Evolutionary conservation across 768 basidiomycete genomes (phyloP).

Genomic region (Boletus tylopilopsis): DNA sequence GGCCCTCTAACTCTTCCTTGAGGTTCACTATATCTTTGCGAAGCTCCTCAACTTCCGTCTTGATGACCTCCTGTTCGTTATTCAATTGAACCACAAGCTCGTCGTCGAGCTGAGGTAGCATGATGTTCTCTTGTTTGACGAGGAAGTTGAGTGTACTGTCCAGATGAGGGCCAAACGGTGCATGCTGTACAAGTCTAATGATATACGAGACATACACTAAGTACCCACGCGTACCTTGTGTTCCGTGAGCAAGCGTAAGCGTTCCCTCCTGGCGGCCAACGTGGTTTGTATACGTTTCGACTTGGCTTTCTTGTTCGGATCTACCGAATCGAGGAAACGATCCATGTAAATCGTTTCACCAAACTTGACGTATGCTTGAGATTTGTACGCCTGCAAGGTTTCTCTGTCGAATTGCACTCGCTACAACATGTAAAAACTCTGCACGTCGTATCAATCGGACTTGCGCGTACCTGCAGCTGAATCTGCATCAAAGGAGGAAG

Average conservation of each 20-base stretch:
- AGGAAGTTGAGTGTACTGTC: constrained; percentile 57
- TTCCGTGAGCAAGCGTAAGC: constrained; percentile 63
- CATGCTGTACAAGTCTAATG: constrained; percentile 41
- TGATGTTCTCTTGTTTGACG: constrained; percentile 40
- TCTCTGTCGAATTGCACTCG: constrained; percentile 93
- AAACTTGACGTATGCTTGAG: constrained; percentile 92
- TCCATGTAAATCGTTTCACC: constrained; percentile 86
- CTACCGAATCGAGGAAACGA: constrained; percentile 79
- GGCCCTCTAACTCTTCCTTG: constrained; percentile 64
- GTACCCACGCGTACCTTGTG: constrained; percentile 54
- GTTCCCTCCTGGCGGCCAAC: constrained; percentile 60
- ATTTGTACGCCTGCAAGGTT: constrained; percentile 89
- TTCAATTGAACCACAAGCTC: constrained; percentile 51
- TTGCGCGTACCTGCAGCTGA: constrained; percentile 76
- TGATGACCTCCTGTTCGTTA: constrained; percentile 50
- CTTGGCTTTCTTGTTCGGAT: constrained; percentile 63
- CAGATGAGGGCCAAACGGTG: constrained; percentile 55
- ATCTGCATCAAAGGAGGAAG: constrained; percentile 91
- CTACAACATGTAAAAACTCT: constrained; percentile 37
- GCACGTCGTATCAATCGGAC: background rate
- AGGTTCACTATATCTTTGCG: constrained; percentile 47
- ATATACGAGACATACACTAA: background rate
- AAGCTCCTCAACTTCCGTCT: constrained; percentile 53
- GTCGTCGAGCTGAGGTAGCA: constrained; percentile 53
- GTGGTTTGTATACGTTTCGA: constrained; percentile 69